Evolutionary conservation across 202 grass and related monocot genomes (phyloP).

Genomic region (Schoenoplectus triqueter): DNA sequence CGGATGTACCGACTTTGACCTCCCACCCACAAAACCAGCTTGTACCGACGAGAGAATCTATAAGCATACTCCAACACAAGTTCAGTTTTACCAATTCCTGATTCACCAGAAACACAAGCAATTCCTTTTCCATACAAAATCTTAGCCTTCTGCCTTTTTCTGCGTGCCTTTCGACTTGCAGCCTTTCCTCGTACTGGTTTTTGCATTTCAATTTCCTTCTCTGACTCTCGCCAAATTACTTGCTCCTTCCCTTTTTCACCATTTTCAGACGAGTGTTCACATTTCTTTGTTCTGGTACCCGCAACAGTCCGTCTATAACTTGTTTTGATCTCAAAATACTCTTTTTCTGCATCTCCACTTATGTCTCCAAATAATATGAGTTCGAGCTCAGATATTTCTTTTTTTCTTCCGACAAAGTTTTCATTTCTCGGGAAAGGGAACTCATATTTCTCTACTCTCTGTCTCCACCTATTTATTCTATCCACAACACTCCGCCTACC

Average conservation of each 20-base stretch:
- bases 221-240: slow-evolving; percentile 87
- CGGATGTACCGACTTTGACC: slow-evolving; percentile 84
- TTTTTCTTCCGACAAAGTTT: slow-evolving; percentile 84
- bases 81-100: slow-evolving; percentile 97
- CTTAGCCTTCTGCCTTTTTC: slow-evolving; percentile 63
- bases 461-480: slow-evolving; percentile 81
- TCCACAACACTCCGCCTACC: slow-evolving; percentile 88
- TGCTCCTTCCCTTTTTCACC: slow-evolving; percentile 79
- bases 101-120: slow-evolving; percentile 90
- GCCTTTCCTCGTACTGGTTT: slow-evolving; percentile 68
- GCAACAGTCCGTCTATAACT: slow-evolving; percentile 53
- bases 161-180: slow-evolving; percentile 48
- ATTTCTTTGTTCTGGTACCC: slow-evolving; percentile 47
- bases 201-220: slow-evolving; percentile 97
- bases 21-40: slow-evolving; percentile 93
- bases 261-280: slow-evolving; percentile 56
- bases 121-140: slow-evolving; percentile 98
- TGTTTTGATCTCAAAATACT: slow-evolving; percentile 90
- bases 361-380: slow-evolving; percentile 98
- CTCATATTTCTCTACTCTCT: slow-evolving; percentile 79
- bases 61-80: slow-evolving; percentile 93
- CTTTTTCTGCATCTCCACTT: slow-evolving; percentile 82
- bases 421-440: slow-evolving; percentile 82
- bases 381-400: slow-evolving; percentile 88
- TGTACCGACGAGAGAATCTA: slow-evolving; percentile 86